Percentiles rank a stretch among this genome's conserved stretches.
phyloP scores from a whole-genome alignment of 2,329 filamentous ascomycete species.

The Elsinoe australis region DNA sequence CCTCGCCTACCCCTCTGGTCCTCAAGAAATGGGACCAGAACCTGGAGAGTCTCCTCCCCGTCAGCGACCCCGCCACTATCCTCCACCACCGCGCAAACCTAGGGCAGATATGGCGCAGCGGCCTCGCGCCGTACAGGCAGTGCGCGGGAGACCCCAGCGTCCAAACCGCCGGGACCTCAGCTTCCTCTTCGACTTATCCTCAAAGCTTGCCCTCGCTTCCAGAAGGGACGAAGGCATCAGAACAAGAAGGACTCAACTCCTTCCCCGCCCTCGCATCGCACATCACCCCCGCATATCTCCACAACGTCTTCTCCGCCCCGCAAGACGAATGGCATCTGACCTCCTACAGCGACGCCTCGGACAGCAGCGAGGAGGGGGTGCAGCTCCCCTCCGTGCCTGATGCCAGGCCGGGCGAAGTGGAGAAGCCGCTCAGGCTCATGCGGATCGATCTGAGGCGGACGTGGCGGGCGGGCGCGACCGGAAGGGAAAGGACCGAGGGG shows the following conservation, averaged over 20 bases:
- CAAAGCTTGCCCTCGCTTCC: too few relatives aligned
- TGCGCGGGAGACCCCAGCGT: slow-evolving; percentile 29
- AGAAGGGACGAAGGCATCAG: too few relatives aligned
- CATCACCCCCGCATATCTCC: slow-evolving; percentile 44
- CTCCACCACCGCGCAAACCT: slow-evolving; percentile 50
- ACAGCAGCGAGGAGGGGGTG: too few relatives aligned
- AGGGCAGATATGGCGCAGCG: slow-evolving; percentile 48
- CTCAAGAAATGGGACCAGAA: slow-evolving; percentile 50
- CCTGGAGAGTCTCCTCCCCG: slow-evolving; percentile 40
- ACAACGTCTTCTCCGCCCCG: slow-evolving; percentile 43
- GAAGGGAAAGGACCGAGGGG: slow-evolving; percentile 54
- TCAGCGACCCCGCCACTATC: slow-evolving; percentile 35
- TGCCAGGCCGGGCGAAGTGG: slow-evolving; percentile 29
- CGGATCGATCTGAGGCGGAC: slow-evolving; percentile 55
- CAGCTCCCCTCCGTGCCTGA: slow-evolving; percentile 51
- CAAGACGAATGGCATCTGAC: slow-evolving; percentile 48
- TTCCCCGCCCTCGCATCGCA: slow-evolving; percentile 15
- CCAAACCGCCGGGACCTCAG: slow-evolving; percentile 19
- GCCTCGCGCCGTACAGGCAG: slow-evolving; percentile 43
- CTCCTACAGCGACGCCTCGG: slow-evolving; percentile 53
- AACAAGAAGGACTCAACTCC: too few relatives aligned
- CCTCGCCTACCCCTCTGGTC: slow-evolving; percentile 36
- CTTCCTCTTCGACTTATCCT: too few relatives aligned
- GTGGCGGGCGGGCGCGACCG: slow-evolving; percentile 54
- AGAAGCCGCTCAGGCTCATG: slow-evolving; percentile 47